Evolutionary conservation across 257 asterid species (phyloP).

Genomic region (Galeopsis tetrahit): DNA sequence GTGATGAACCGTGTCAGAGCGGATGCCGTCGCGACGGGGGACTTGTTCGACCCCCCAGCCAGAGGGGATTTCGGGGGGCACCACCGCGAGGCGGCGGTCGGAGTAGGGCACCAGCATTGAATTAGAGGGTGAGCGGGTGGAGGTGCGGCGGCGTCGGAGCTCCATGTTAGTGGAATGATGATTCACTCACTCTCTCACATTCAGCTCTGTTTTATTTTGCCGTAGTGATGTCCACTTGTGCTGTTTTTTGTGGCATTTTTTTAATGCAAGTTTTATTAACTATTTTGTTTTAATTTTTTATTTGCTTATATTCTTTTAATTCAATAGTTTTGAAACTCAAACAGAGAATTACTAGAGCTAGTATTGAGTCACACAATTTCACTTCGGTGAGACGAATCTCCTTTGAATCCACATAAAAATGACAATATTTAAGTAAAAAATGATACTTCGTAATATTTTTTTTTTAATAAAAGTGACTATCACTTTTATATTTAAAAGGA

Average conservation of each 20-base stretch:
- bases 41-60: constrained; percentile 72
- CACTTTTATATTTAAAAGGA: too few species aligned
- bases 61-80: constrained; percentile 45
- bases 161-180: constrained; percentile 33
- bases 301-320: neutral
- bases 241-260: neutral
- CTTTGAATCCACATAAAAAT: too few species aligned
- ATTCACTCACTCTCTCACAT: neutral
- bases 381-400: too few species aligned
- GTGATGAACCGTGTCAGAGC: constrained; percentile 57
- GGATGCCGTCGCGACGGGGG: constrained; percentile 55
- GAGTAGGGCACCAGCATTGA: constrained; percentile 46
- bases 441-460: too few species aligned
- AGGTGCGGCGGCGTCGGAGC: constrained; percentile 32
- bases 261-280: neutral
- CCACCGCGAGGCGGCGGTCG: constrained; percentile 42
- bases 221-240: neutral
- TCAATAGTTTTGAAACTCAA: neutral
- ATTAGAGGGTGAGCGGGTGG: constrained; percentile 37
- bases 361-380: too few species aligned
- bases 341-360: too few species aligned
- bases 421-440: too few species aligned
- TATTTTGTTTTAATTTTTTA: neutral
- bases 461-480: too few species aligned
- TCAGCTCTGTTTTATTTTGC: constrained; percentile 13